phyloP scores from a whole-genome alignment of 225 moss, liverwort and hornwort species.

The Asterella californica region DNA sequence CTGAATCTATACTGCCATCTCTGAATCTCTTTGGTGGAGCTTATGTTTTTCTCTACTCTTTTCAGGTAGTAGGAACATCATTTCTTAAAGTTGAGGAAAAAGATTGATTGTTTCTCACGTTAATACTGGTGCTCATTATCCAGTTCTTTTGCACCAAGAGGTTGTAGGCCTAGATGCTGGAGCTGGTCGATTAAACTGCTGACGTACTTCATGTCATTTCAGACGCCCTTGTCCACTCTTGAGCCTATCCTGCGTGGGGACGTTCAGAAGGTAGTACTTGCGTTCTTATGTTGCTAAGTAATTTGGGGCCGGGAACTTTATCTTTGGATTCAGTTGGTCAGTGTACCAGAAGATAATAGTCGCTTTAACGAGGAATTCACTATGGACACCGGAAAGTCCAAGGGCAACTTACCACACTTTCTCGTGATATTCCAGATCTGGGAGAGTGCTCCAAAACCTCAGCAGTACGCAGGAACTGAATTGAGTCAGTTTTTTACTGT shows the following conservation, averaged over 20 bases:
- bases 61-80: not conserved
- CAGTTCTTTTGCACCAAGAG: not conserved
- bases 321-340: not conserved
- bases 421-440: constrained; percentile 51
- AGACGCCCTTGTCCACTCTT: constrained; percentile 80
- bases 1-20: too few species aligned
- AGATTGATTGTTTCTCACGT: not conserved
- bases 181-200: not conserved
- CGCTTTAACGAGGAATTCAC: not conserved
- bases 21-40: not conserved
- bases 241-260: constrained; percentile 83
- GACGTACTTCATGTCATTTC: not conserved
- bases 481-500: constrained; percentile 78
- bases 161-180: not conserved
- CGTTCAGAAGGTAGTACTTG: constrained; percentile 48
- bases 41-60: not conserved
- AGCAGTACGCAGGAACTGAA: constrained; percentile 50
- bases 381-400: too few species aligned
- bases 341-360: not conserved
- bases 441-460: constrained; percentile 83
- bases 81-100: not conserved
- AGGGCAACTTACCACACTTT: not conserved
- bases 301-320: not conserved
- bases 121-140: not conserved
- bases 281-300: not conserved